A percentile compares a stretch with the other conserved stretches of the same genome.
phyloP scores from a whole-genome alignment of 768 basidiomycete species.

The Lepiota venenata region DNA sequence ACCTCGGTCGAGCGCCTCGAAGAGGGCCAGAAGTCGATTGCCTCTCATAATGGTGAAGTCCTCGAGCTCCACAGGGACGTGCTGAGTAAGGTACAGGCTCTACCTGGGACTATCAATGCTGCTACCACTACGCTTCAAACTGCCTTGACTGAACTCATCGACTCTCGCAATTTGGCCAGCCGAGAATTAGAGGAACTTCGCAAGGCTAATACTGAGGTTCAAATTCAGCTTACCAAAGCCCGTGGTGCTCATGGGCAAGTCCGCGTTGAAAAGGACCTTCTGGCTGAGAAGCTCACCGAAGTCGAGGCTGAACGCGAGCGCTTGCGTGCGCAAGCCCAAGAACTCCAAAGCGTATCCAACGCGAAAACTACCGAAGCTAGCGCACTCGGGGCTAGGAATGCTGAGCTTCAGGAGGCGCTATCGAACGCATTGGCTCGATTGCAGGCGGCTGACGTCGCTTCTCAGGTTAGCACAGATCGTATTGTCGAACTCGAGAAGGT shows the following conservation, averaged over 20 bases:
- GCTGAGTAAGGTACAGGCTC: constrained; percentile 45
- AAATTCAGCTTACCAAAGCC: constrained; percentile 72
- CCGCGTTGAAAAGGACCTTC: constrained; percentile 77
- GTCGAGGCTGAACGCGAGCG: constrained; percentile 66
- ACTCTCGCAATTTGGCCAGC: constrained; percentile 52
- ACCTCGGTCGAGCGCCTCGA: constrained; percentile 44
- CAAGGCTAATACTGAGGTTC: constrained; percentile 63
- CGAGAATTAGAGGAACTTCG: constrained; percentile 71
- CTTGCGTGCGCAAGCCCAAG: constrained; percentile 52
- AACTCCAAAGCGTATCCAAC: constrained; percentile 40
- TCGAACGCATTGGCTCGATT: constrained; percentile 67
- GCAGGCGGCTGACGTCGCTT: constrained; percentile 67
- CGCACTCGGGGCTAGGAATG: constrained; percentile 46
- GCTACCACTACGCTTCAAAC: constrained; percentile 55
- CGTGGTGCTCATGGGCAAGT: constrained; percentile 75
- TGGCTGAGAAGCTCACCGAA: constrained; percentile 56
- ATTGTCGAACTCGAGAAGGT: constrained; percentile 60
- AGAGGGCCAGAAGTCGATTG: constrained; percentile 46
- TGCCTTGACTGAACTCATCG: constrained; percentile 57
- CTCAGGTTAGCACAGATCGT: constrained; percentile 56
- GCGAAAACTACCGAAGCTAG: constrained; percentile 43
- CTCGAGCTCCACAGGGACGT: constrained; percentile 49
- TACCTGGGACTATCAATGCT: constrained; percentile 58
- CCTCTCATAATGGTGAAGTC: constrained; percentile 46
- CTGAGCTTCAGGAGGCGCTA: constrained; percentile 71